Conservation (phyloP, 805 yeast species). For the Ogataea pilisensis region DNA sequence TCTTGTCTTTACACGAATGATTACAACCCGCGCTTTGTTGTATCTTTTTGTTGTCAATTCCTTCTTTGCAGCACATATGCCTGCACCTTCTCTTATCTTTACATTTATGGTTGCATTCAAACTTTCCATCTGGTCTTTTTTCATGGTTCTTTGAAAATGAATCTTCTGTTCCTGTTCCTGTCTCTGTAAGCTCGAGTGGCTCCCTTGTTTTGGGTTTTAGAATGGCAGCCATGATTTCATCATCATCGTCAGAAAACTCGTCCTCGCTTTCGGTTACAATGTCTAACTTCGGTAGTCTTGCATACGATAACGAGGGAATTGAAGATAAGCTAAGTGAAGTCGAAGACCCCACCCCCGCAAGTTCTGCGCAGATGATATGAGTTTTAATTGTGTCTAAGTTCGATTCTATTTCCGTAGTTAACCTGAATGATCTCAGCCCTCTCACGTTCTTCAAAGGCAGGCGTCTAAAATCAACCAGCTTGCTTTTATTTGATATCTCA, state of each 20-base stretch:
- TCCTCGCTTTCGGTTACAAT: constrained; percentile 12
- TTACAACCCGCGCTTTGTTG: constrained; percentile 25
- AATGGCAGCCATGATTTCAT: constrained; percentile 5
- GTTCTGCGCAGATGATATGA: constrained; percentile 35
- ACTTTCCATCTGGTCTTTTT: constrained; percentile 23
- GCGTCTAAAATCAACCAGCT: constrained; percentile 42
- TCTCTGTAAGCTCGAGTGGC: background rate
- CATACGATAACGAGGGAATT: background rate
- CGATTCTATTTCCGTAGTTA: constrained; percentile 22
- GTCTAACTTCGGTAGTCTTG: background rate
- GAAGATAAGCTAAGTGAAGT: constrained; percentile 1
- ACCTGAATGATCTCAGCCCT: constrained; percentile 22
- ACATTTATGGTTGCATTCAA: constrained; percentile 40
- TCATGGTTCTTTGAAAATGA: constrained; percentile 10
- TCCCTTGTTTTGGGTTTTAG: constrained; percentile 4
- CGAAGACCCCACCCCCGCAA: constrained; percentile 28
- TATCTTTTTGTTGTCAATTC: constrained; percentile 17
- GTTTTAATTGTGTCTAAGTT: constrained; percentile 26
- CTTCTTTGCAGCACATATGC: constrained; percentile 46
- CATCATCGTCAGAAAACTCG: constrained; percentile 18
- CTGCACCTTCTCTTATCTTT: constrained; percentile 37
- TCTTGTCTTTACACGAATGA: constrained; percentile 39
- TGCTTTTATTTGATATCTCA: constrained; percentile 23
- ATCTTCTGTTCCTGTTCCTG: background rate
- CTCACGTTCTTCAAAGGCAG: constrained; percentile 27